phyloP scores from a whole-genome alignment of 1,139 yeast genomes.

The Pichia sp. region DNA sequence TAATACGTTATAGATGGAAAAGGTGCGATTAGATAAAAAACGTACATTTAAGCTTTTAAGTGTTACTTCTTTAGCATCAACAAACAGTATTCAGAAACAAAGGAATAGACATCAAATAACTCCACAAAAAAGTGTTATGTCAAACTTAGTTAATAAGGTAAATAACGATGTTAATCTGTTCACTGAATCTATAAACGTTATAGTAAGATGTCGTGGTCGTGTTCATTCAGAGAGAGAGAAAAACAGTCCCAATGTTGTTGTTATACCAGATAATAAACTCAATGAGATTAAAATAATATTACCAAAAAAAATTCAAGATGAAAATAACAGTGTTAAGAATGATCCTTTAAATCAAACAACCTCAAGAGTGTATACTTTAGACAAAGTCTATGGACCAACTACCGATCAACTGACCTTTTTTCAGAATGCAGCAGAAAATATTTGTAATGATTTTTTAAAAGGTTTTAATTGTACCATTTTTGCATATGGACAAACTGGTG shows the following conservation, averaged over 20 bases:
- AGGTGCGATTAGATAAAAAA: too few relatives aligned
- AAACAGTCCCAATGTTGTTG: conserved; percentile 69
- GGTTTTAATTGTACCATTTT: conserved; percentile 77
- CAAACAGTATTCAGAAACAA: too few relatives aligned
- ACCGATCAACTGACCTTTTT: conserved; percentile 58
- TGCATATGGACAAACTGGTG: conserved; percentile 89
- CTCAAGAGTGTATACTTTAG: conserved; percentile 54
- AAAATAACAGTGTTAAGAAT: too few relatives aligned
- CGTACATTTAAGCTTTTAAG: too few relatives aligned
- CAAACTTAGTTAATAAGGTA: background rate
- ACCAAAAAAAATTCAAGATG: too few relatives aligned
- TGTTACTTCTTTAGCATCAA: too few relatives aligned
- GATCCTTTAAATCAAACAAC: too few relatives aligned
- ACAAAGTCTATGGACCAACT: conserved; percentile 67
- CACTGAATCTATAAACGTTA: conserved; percentile 45
- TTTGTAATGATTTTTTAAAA: conserved; percentile 57
- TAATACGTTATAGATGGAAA: too few relatives aligned
- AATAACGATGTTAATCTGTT: conserved; percentile 2
- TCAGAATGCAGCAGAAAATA: conserved; percentile 56
- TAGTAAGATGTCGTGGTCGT: conserved; percentile 84
- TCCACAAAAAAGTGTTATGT: too few relatives aligned
- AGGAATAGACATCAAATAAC: background rate
- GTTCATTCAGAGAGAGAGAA: conserved; percentile 63
- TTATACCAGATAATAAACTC: conserved; percentile 40
- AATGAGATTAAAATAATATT: conserved; percentile 36